phyloP scores from a whole-genome alignment of 2,329 filamentous ascomycete species.

The Chrysoporthe puriensis region DNA sequence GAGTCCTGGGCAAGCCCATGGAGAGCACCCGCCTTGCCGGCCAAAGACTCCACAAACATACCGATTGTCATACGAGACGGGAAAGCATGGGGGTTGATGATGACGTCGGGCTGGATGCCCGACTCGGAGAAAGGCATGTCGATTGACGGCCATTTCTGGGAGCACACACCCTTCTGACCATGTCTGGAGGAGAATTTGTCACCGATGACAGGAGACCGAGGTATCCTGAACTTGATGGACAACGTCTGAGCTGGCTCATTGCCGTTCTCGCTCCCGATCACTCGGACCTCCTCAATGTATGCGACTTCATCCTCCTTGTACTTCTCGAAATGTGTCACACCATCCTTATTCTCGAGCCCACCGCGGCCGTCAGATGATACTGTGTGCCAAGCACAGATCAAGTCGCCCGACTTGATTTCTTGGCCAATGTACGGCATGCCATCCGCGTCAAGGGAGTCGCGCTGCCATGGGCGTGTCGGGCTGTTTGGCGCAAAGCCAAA shows the following conservation, averaged over 20 bases:
- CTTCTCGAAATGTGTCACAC: conserved; percentile 83
- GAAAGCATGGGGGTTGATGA: conserved; percentile 99
- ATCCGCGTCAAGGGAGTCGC: conserved; percentile 79
- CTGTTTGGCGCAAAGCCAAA: conserved; percentile 89
- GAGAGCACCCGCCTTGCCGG: conserved; percentile 90
- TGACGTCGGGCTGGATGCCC: conserved; percentile 94
- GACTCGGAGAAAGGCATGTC: conserved; percentile 98
- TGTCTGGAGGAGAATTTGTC: conserved; percentile 99
- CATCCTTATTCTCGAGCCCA: conserved; percentile 82
- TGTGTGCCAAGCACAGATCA: conserved; percentile 87
- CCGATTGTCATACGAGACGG: conserved; percentile 99
- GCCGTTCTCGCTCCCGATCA: conserved; percentile 84
- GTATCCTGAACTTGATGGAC: conserved; percentile 90
- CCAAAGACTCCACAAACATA: conserved; percentile 97
- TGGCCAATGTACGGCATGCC: conserved; percentile 83
- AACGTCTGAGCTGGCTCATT: conserved; percentile 84
- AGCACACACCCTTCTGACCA: conserved; percentile 96
- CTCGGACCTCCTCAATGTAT: conserved; percentile 89
- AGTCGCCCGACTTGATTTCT: conserved; percentile 77
- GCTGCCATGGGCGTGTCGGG: conserved; percentile 70
- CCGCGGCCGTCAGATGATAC: conserved; percentile 80
- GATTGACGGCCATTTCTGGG: conserved; percentile 89
- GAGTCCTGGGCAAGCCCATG: conserved; percentile 96
- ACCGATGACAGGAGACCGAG: conserved; percentile 88
- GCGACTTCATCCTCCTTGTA: conserved; percentile 92